A percentile compares a stretch with the other conserved stretches of the same genome.
phyloP scores from a whole-genome alignment of 345 rosid species.

The Dimocarpus longan region DNA sequence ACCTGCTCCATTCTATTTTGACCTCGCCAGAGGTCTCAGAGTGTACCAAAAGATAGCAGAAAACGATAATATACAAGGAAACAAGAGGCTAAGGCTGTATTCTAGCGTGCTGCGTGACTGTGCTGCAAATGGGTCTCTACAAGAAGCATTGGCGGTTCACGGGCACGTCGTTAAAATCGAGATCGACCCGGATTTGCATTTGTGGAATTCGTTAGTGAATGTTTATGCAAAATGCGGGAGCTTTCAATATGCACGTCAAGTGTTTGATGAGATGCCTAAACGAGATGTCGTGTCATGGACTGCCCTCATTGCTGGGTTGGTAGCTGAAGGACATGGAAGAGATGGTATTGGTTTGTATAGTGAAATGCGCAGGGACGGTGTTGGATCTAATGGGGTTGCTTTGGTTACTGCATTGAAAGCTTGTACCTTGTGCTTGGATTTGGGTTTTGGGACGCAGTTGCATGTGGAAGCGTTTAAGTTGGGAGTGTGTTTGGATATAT shows the following conservation, averaged over 20 bases:
- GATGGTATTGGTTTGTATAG: constrained; percentile 34
- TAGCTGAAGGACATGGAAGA: constrained; percentile 32
- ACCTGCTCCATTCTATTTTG: not conserved
- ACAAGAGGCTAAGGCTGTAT: constrained; percentile 28
- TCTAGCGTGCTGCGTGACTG: constrained; percentile 41
- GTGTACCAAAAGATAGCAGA: not conserved
- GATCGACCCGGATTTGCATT: constrained; percentile 37
- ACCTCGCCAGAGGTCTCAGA: not conserved
- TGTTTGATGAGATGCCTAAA: constrained; percentile 41
- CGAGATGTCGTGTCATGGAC: constrained; percentile 57
- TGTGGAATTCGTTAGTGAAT: constrained; percentile 47
- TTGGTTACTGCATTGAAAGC: constrained; percentile 47
- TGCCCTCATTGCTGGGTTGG: constrained; percentile 40
- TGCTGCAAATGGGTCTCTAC: constrained; percentile 35
- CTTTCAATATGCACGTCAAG: constrained; percentile 27
- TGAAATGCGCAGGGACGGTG: constrained; percentile 38
- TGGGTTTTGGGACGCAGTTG: constrained; percentile 41
- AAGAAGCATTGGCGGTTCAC: constrained; percentile 35
- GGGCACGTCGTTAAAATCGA: constrained; percentile 28
- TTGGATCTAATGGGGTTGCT: constrained; percentile 43
- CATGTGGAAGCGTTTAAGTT: constrained; percentile 44
- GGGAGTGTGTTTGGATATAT: constrained; percentile 37
- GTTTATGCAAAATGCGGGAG: constrained; percentile 40
- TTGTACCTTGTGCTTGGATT: constrained; percentile 38
- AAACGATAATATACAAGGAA: not conserved